Evolutionary conservation across 345 rosid species (phyloP).

Genomic region (Schrenkiella parvula): DNA sequence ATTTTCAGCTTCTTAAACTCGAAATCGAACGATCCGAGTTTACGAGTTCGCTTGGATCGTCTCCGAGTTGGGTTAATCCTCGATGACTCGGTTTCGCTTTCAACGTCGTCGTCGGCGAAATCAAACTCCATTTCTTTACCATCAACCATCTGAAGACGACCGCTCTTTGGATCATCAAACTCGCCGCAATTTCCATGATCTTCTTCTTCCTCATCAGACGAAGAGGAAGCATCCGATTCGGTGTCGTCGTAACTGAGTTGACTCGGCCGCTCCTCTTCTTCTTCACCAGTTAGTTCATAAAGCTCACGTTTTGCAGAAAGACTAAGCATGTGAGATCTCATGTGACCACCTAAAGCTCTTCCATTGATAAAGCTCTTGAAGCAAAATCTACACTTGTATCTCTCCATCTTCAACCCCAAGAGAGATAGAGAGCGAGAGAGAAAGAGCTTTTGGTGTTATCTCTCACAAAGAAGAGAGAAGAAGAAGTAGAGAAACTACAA

Average conservation of each 20-base stretch:
- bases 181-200: background rate
- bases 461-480: conserved; percentile 27
- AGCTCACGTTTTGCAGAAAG: conserved; percentile 34
- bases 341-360: conserved; percentile 82
- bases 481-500: conserved; percentile 32
- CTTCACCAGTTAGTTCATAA: conserved; percentile 27
- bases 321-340: conserved; percentile 77
- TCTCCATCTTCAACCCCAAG: conserved; percentile 49
- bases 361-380: conserved; percentile 63
- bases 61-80: conserved; percentile 52
- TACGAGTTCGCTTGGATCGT: conserved; percentile 60
- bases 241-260: conserved; percentile 23
- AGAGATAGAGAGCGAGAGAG: conserved; percentile 22
- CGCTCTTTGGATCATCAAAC: conserved; percentile 49
- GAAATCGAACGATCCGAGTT: conserved; percentile 29
- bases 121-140: conserved; percentile 62
- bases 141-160: conserved; percentile 34
- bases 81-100: conserved; percentile 83
- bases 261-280: conserved; percentile 24
- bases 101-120: conserved; percentile 50
- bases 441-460: conserved; percentile 53
- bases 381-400: conserved; percentile 71
- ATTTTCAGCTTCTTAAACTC: conserved; percentile 26
- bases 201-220: conserved; percentile 35
- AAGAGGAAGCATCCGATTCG: conserved; percentile 42